Percentiles rank a stretch among this genome's conserved stretches.
phyloP scores from a whole-genome alignment of 1,139 yeast species.

The Arxiozyma slooffiae region DNA sequence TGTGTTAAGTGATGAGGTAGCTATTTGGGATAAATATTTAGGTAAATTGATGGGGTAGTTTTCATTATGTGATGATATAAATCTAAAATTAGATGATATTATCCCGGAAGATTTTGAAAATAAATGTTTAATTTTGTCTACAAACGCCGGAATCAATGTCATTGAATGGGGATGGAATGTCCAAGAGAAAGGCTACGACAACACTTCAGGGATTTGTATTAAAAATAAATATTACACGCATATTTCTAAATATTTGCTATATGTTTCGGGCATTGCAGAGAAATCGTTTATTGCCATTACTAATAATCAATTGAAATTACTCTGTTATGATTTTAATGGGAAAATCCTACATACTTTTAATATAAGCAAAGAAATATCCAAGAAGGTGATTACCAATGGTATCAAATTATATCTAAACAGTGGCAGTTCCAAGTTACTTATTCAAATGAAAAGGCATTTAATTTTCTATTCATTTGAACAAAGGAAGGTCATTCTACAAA shows the following conservation, averaged over 20 bases:
- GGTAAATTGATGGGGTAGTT: constrained; percentile 11
- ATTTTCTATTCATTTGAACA: constrained; percentile 28
- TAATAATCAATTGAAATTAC: constrained; percentile 17
- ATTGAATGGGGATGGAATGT: constrained; percentile 11
- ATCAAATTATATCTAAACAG: constrained; percentile 20
- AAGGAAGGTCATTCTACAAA: constrained; percentile 18
- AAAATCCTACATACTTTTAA: constrained; percentile 20
- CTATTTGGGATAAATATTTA: constrained; percentile 13
- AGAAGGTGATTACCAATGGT: constrained; percentile 7
- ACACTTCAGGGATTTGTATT: neutral
- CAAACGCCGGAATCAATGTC: constrained; percentile 11
- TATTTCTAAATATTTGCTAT: constrained; percentile 9
- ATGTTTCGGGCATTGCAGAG: constrained; percentile 28
- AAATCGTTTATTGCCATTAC: constrained; percentile 24
- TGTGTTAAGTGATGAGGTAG: constrained; percentile 17
- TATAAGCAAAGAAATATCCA: constrained; percentile 12
- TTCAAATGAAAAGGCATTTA: constrained; percentile 18
- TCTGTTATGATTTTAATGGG: constrained; percentile 26
- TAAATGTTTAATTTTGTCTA: constrained; percentile 20
- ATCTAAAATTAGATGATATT: constrained; percentile 10
- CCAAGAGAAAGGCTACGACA: neutral
- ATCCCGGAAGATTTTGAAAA: constrained; percentile 21
- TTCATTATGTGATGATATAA: constrained; percentile 11
- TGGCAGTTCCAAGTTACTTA: constrained; percentile 24
- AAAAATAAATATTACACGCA: constrained; percentile 6